phyloP scores from a whole-genome alignment of 129 eudicot species.

The Artemisia annua region DNA sequence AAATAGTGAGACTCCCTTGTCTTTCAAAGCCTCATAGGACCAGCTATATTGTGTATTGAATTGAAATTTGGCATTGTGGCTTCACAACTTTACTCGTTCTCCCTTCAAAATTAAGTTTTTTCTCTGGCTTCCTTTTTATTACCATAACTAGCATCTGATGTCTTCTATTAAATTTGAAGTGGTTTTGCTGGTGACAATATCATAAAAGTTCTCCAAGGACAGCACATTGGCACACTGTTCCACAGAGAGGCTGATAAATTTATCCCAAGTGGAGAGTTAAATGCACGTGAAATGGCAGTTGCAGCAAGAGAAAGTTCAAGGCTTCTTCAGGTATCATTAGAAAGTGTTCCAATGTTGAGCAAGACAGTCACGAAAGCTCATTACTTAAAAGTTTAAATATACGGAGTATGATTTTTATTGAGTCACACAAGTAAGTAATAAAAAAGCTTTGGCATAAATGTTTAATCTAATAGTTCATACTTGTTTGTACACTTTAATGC shows the following conservation, averaged over 20 bases:
- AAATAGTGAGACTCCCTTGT: no score
- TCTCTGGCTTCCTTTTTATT: background rate
- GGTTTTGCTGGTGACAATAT: slow-evolving; percentile 82
- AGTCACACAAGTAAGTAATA: background rate
- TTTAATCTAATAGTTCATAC: slow-evolving; percentile 2
- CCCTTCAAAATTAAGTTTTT: background rate
- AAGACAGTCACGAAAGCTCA: background rate
- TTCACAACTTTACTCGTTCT: background rate
- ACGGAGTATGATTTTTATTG: no score
- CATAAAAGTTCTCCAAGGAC: slow-evolving; percentile 63
- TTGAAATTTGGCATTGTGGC: no score
- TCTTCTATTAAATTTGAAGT: slow-evolving; percentile 39
- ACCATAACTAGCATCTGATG: slow-evolving; percentile 6
- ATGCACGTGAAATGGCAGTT: slow-evolving; percentile 85
- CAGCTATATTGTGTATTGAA: no score
- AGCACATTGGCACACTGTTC: slow-evolving; percentile 76
- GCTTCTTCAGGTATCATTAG: slow-evolving; percentile 67
- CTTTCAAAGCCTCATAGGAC: no score
- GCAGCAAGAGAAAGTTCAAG: slow-evolving; percentile 95
- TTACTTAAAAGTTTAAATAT: background rate
- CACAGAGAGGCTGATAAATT: slow-evolving; percentile 78
- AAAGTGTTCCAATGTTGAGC: slow-evolving; percentile 1
- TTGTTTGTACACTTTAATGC: slow-evolving; percentile 18
- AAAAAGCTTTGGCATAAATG: background rate
- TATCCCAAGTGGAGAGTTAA: slow-evolving; percentile 56